Evolutionary conservation across 148 eudicot genomes (phyloP).

Genomic region (Silene uniflora): DNA sequence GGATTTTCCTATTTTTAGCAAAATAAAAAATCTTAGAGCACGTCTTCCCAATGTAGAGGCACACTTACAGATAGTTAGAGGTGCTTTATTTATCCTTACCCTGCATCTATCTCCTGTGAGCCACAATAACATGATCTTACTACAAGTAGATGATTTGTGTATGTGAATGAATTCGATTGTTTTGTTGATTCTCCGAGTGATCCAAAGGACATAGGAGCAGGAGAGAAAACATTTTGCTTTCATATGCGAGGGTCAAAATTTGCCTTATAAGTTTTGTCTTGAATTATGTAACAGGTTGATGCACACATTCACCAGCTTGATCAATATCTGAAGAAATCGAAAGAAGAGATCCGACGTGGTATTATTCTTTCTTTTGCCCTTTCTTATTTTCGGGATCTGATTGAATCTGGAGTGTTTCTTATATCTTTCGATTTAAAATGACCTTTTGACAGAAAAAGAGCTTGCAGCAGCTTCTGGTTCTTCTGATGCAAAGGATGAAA

Average conservation of each 20-base stretch:
- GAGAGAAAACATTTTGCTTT: background rate
- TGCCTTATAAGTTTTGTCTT: conserved; percentile 6
- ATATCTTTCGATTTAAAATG: conserved; percentile 8
- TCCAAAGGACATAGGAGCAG: background rate
- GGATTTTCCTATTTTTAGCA: background rate
- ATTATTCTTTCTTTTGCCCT: conserved; percentile 30
- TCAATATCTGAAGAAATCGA: conserved; percentile 72
- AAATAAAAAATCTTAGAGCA: background rate
- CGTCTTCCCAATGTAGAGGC: background rate
- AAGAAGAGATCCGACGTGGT: conserved; percentile 85
- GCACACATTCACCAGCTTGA: conserved; percentile 92
- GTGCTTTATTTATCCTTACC: too few relatives aligned
- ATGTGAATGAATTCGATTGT: background rate
- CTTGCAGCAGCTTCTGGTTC: conserved; percentile 46
- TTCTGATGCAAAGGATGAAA: conserved; percentile 43
- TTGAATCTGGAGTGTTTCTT: conserved; percentile 1
- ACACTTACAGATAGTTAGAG: background rate
- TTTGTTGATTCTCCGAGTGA: background rate
- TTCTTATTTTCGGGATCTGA: conserved; percentile 3
- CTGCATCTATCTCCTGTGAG: background rate
- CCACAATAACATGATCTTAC: background rate
- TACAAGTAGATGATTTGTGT: background rate
- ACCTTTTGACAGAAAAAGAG: conserved; percentile 57
- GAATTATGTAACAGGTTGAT: conserved; percentile 59
- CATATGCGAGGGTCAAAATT: background rate